Evolutionary conservation across 768 basidiomycete genomes (phyloP).

Genomic region (Tricholomella constricta): DNA sequence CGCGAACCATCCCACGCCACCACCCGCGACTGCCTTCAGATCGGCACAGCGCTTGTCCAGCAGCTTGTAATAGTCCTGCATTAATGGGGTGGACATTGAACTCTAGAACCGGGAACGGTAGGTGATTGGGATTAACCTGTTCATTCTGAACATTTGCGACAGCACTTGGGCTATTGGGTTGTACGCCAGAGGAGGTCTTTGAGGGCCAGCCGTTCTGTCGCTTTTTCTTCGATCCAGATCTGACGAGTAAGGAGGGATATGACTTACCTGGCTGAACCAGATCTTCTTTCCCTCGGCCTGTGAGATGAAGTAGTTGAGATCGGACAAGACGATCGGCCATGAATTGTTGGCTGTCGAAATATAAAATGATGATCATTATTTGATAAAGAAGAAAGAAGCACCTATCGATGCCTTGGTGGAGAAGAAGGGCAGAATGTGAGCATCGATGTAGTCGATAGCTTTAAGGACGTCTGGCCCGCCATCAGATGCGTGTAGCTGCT

Average conservation of each 20-base stretch:
- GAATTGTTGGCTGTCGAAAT: conserved; percentile 46
- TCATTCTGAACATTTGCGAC: conserved; percentile 65
- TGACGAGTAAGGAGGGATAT: background rate
- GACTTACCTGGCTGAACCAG: conserved; percentile 64
- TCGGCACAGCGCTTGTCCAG: conserved; percentile 65
- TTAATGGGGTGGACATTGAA: conserved; percentile 6
- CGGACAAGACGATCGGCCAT: conserved; percentile 61
- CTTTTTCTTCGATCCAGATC: background rate
- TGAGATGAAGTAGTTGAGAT: conserved; percentile 69
- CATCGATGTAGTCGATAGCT: conserved; percentile 64
- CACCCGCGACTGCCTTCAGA: conserved; percentile 58
- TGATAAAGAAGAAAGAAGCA: conserved; percentile 22
- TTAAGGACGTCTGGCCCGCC: conserved; percentile 57
- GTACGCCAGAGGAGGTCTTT: conserved; percentile 55
- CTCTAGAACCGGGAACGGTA: background rate
- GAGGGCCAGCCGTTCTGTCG: conserved; percentile 80
- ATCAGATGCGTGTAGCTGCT: conserved; percentile 40
- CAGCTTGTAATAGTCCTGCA: conserved; percentile 60
- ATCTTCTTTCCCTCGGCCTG: conserved; percentile 72
- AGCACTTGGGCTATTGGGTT: conserved; percentile 65
- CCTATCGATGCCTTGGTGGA: conserved; percentile 55
- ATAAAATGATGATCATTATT: background rate
- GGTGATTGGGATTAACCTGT: conserved; percentile 39
- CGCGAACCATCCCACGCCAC: conserved; percentile 81
- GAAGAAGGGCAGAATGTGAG: conserved; percentile 76